A percentile compares a stretch with the other conserved stretches of the same genome.
Conservation (phyloP, 805 yeast genomes). For the Candida qinlingensis region DNA sequence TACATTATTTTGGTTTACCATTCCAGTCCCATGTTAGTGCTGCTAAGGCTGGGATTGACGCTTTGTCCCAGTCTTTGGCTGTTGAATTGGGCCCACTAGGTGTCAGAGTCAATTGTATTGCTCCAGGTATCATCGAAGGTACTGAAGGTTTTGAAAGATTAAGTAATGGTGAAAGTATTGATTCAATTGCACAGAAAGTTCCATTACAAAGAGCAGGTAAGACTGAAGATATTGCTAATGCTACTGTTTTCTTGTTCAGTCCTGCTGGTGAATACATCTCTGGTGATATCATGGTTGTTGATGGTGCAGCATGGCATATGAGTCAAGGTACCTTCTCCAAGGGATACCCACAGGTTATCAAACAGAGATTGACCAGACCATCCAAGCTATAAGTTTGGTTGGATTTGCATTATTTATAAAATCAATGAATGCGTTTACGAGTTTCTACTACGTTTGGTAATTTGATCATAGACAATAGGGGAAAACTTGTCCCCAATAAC, state of each 20-base stretch:
- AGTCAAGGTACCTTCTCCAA: slow-evolving; percentile 38
- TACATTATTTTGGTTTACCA: slow-evolving; percentile 86
- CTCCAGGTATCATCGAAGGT: slow-evolving; percentile 85
- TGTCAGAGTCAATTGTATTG: slow-evolving; percentile 74
- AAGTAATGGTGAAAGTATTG: slow-evolving; percentile 35
- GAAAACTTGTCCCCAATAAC: no score
- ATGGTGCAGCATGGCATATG: slow-evolving; percentile 88
- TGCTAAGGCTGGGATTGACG: slow-evolving; percentile 94
- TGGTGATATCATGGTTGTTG: slow-evolving; percentile 78
- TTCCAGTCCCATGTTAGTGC: slow-evolving; percentile 90
- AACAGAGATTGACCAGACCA: slow-evolving; percentile 26
- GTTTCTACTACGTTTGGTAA: no score
- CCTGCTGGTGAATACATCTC: slow-evolving; percentile 75
- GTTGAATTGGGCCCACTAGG: slow-evolving; percentile 92
- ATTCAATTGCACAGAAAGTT: slow-evolving; percentile 39
- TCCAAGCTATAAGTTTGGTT: slow-evolving; percentile 30
- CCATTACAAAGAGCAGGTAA: slow-evolving; percentile 62
- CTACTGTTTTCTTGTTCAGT: slow-evolving; percentile 79
- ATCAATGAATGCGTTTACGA: background rate
- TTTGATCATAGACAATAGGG: no score
- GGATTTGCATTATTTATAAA: background rate
- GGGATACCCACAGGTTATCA: slow-evolving; percentile 40
- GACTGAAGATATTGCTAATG: slow-evolving; percentile 77
- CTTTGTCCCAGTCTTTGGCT: slow-evolving; percentile 75
- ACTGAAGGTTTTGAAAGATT: slow-evolving; percentile 84